Percentiles rank a stretch among this genome's conserved stretches.
Conservation (phyloP, 345 rosid genomes). For the Citrus reticulata region DNA sequence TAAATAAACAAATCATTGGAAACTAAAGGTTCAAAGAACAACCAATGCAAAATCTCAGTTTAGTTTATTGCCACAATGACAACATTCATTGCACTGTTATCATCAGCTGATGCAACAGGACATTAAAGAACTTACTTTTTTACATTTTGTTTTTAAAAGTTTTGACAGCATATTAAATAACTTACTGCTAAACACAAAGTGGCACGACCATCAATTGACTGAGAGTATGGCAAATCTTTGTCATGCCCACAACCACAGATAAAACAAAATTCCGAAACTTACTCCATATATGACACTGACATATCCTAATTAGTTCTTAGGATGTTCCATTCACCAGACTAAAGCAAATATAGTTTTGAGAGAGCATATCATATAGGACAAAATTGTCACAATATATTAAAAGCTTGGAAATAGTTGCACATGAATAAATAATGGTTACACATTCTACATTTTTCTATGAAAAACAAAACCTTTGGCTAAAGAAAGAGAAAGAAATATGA, state of each 20-base stretch:
- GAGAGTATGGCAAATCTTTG: background rate
- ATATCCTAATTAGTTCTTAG: background rate
- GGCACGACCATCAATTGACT: background rate
- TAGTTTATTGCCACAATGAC: background rate
- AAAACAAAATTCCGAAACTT: background rate
- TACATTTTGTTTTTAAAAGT: too few relatives aligned
- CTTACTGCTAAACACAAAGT: background rate
- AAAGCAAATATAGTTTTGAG: background rate
- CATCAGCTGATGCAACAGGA: background rate
- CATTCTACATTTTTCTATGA: background rate
- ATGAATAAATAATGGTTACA: background rate
- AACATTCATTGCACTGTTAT: background rate
- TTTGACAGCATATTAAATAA: background rate
- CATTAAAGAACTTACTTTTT: too few relatives aligned
- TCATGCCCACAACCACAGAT: constrained; percentile 1
- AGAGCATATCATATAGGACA: background rate
- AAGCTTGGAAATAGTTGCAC: background rate
- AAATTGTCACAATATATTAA: background rate
- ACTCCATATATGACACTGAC: background rate
- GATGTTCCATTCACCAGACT: background rate
- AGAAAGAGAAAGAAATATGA: background rate
- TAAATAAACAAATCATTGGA: constrained; percentile 9
- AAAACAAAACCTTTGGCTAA: background rate
- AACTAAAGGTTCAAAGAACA: background rate
- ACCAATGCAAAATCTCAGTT: background rate